Base-by-base conservation (phyloP, 2,329 filamentous ascomycete genomes). In the Cercospora brassicicola region DNA sequence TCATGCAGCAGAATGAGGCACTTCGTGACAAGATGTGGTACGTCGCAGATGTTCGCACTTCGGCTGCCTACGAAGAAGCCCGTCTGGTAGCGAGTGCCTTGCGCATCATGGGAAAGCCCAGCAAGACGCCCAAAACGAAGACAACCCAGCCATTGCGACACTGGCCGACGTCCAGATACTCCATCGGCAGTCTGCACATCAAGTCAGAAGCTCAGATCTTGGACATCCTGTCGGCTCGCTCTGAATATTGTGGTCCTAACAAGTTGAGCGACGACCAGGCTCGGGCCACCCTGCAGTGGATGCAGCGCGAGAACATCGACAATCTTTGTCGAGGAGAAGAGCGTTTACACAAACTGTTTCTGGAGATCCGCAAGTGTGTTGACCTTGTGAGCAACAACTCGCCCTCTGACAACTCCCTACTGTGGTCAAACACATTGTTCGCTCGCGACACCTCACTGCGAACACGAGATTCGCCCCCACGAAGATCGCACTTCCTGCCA, bases 1-100 rank as follows among this genome's bases (percentile, higher is more conserved):
- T 70, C 30, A 18, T 63, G 11, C 56, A 67, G 26, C 51, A 61
- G 18, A 66, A 70, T 56, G 68, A 71, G 42, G 62, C 59, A 26
- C 57, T 75, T 13, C 88, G 95, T 51, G 92, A 97, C 78, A 98
- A 98, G 84, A 97, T 98, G 92, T 99, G 95, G 95, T 99, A 96
- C 78, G 91, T 95, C 68, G 94, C 92, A 1, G 93, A 97, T 78
- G 94, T 98, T 30, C 90, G 92, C 70, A 94, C 94, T 74, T 97
- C 95, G 3, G 91, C 89, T 59, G 88, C 89, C 9, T 98, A 97
- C 75, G 92, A 95, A 68, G 91, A 96, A 73, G 93, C 92, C 45
- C 90, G 90, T 67, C 92, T 94, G 71, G 90, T 98, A 57, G 92
- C 93, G 5, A 87, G 91, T 68, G 95, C 94, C 4, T 83, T 99